A percentile compares a stretch with the other conserved stretches of the same genome.
Conservation (phyloP, 306 rosid species). For the cucumber (Cucumis sativus) region DNA sequence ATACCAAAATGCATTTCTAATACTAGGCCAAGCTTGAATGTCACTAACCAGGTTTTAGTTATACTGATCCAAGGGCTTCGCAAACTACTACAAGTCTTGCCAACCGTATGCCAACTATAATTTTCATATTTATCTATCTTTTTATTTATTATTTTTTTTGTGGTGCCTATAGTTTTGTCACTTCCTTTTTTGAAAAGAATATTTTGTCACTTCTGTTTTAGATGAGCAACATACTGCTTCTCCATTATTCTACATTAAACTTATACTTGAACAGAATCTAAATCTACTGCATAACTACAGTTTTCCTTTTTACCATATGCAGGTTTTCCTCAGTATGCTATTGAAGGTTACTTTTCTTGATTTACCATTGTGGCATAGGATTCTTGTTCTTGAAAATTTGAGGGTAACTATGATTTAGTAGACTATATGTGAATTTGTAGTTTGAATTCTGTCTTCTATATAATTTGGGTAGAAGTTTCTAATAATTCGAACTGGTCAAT, state of each 20-base stretch:
- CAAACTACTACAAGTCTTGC: too few species aligned
- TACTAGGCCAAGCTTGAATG: too few species aligned
- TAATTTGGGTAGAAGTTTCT: neutral
- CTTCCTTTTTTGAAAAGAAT: too few species aligned
- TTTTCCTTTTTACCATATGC: conserved; percentile 14
- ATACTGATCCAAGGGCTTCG: too few species aligned
- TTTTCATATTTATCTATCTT: too few species aligned
- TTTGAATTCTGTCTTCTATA: neutral
- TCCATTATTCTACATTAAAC: neutral
- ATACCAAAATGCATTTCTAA: too few species aligned
- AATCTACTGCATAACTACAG: neutral
- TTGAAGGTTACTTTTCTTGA: conserved; percentile 90
- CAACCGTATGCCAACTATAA: too few species aligned
- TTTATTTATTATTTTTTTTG: too few species aligned
- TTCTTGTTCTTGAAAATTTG: conserved; percentile 94
- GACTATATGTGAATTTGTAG: conserved; percentile 9
- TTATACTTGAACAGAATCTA: neutral
- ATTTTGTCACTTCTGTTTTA: too few species aligned
- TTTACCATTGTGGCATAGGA: conserved; percentile 96
- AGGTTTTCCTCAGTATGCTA: conserved; percentile 98
- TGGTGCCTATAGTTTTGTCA: too few species aligned
- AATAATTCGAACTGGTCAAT: conserved; percentile 17
- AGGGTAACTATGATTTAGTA: conserved; percentile 45
- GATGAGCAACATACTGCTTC: neutral
- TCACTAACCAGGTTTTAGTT: too few species aligned